A percentile compares a stretch with the other conserved stretches of the same genome.
Conservation (phyloP, 2,329 filamentous ascomycete species). For the Raffaelea arxii region DNA sequence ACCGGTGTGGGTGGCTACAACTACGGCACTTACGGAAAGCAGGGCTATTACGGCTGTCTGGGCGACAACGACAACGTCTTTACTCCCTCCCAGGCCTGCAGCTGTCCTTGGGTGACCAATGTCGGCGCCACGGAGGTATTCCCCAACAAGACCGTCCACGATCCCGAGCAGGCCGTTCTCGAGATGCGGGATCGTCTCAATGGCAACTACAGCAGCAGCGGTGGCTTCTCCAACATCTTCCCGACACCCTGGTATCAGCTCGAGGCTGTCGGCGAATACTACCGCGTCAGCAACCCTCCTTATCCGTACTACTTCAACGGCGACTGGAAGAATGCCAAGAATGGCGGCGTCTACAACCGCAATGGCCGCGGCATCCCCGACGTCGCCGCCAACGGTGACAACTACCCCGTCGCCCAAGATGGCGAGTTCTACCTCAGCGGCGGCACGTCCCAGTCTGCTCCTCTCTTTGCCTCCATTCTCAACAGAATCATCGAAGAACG, state of each 20-base stretch:
- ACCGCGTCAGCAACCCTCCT: not conserved
- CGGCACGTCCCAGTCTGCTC: constrained; percentile 26
- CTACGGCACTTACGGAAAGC: constrained; percentile 31
- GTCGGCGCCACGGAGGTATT: constrained; percentile 38
- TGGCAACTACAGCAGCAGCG: constrained; percentile 3
- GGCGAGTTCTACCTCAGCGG: constrained; percentile 3
- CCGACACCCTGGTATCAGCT: constrained; percentile 29
- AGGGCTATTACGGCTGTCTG: constrained; percentile 8
- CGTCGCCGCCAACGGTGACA: constrained; percentile 14
- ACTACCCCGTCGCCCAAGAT: constrained; percentile 1
- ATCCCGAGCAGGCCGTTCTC: constrained; percentile 9
- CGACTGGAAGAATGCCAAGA: constrained; percentile 7
- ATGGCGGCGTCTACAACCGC: constrained; percentile 15
- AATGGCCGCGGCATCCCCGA: constrained; percentile 15
- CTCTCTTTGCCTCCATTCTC: constrained; percentile 45
- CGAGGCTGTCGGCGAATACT: constrained; percentile 6
- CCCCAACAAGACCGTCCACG: constrained; percentile 22
- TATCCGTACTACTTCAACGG: constrained; percentile 30
- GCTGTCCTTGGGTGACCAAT: constrained; percentile 37
- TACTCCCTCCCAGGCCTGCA: constrained; percentile 7
- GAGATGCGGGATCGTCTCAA: not conserved
- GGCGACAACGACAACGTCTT: constrained; percentile 13
- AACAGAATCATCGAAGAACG: constrained; percentile 46
- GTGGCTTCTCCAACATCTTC: constrained; percentile 35
- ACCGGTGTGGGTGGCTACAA: constrained; percentile 30